Base-by-base conservation (phyloP, 768 basidiomycete genomes). In the Cubamyces lactineus region DNA sequence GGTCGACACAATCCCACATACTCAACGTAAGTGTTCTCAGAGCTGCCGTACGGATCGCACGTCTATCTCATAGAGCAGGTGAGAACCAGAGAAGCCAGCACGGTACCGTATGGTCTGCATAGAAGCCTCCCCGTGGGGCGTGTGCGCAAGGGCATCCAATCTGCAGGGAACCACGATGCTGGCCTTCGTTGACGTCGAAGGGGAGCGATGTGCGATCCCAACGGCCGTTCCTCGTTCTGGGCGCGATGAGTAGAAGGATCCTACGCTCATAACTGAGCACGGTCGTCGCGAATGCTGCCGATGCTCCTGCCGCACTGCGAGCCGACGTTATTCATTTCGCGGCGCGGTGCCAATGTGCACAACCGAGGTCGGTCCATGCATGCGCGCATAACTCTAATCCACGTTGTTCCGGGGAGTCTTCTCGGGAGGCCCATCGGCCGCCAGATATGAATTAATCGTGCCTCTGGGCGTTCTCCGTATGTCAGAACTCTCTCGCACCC, bases 31-130 rank as follows among this genome's bases (percentile, higher is more conserved):
- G 3, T 28, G 47, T 26, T 38, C 23, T 40, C 34, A 34, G 30
- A 12, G 45, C 39, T 41, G 46, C n/a, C 46, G 46, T 45, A 46
- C 26, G 26, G 46, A 57, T 57, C 57, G 48, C 47, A 50, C 57
- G 57, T 57, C 48, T 57, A 57, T 57, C 57, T 57, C 6, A n/a
- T 45, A 16, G 2, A 24, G 47, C 26, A 41, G 39, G 34, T 41
- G 39, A 47, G 57, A 57, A 57, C 15, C 40, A 34, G 34, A 34
- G 34, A 34, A 34, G 34, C 34, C 34, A 34, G 28, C 28, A 28
- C 28, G 28, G 28, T 3, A 7, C 28, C 28, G 28, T 28, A 34
- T 34, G 34, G 34, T 11, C 19, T 46, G 45, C 45, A 23, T 39
- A 30, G 57, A 57, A 57, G 47, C 23, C n/a, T 6, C 13, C 41